Percentiles rank a stretch among this genome's conserved stretches.
phyloP scores from a whole-genome alignment of 257 asterid genomes.

The Solanum rostratum region DNA sequence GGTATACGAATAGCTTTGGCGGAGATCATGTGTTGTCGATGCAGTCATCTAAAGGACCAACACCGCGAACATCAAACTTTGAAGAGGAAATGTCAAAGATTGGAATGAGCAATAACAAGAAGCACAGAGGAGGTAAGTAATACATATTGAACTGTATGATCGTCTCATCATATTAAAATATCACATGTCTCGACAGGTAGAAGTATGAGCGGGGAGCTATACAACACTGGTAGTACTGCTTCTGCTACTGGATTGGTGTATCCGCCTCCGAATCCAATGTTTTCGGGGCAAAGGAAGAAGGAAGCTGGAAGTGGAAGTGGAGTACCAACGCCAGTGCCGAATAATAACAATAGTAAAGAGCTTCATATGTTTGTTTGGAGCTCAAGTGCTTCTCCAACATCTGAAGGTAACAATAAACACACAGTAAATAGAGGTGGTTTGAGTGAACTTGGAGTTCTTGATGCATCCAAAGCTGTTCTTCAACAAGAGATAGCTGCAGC shows the following conservation, averaged over 20 bases:
- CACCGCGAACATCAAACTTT: constrained; percentile 77
- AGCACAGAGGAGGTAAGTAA: neutral
- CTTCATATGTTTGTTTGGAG: constrained; percentile 95
- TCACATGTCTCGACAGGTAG: constrained; percentile 16
- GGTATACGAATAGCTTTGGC: constrained; percentile 47
- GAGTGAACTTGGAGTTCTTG: constrained; percentile 27
- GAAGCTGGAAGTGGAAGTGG: constrained; percentile 26
- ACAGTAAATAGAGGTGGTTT: constrained; percentile 41
- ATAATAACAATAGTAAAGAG: constrained; percentile 45
- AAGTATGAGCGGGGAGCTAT: constrained; percentile 77
- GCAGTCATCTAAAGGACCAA: constrained; percentile 75
- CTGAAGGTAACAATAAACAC: constrained; percentile 54
- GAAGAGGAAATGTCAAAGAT: constrained; percentile 73
- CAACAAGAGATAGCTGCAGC: constrained; percentile 43
- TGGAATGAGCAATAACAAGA: constrained; percentile 24
- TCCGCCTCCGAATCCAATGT: constrained; percentile 82
- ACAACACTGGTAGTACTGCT: constrained; percentile 4
- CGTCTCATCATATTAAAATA: neutral
- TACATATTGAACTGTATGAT: neutral
- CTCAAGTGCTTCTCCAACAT: constrained; percentile 85
- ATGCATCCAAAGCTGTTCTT: constrained; percentile 38
- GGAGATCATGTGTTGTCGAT: constrained; percentile 45
- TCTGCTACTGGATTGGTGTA: constrained; percentile 10
- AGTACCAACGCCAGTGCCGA: neutral
- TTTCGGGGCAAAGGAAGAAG: constrained; percentile 48